These are phyloP conservation scores for Ciborinia camelliae DNA, from an alignment of 2,329 filamentous ascomycete species.

Conservation along the genomic window DNA sequence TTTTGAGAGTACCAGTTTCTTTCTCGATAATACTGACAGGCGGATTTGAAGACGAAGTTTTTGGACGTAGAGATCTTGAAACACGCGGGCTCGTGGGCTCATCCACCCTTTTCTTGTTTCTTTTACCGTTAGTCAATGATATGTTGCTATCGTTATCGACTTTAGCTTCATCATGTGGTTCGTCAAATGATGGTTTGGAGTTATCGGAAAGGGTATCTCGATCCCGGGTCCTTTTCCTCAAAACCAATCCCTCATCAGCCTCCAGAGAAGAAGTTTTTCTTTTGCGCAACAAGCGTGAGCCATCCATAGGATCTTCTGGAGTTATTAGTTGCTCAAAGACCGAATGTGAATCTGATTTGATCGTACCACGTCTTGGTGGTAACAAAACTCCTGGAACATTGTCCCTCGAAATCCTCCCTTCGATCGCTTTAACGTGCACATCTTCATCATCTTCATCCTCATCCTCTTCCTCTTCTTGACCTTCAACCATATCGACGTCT, in stretches of 20 bases:
- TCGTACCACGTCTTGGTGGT: conserved; percentile 61
- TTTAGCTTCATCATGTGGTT: conserved; percentile 22
- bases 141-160: conserved; percentile 19
- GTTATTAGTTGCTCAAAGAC: conserved; percentile 71
- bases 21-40: conserved; percentile 42
- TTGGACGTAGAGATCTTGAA: conserved; percentile 57
- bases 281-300: conserved; percentile 75
- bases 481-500: conserved; percentile 22
- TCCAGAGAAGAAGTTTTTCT: conserved; percentile 74
- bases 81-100: conserved; percentile 41
- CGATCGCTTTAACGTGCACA: conserved; percentile 33
- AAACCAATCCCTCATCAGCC: conserved; percentile 51
- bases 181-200: conserved; percentile 22
- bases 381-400: conserved; percentile 69
- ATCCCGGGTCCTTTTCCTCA: conserved; percentile 48
- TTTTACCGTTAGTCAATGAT: conserved; percentile 25
- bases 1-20: conserved; percentile 42
- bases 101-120: conserved; percentile 19
- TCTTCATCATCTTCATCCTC: neutral
- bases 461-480: conserved; percentile 19
- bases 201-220: conserved; percentile 27
- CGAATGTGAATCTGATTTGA: conserved; percentile 69
- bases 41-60: conserved; percentile 42
- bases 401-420: conserved; percentile 56
- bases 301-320: conserved; percentile 71